These are phyloP conservation scores for Aotearoamyces nothofagi DNA, from an alignment of 2,329 filamentous ascomycete species.

Conservation along the genomic window DNA sequence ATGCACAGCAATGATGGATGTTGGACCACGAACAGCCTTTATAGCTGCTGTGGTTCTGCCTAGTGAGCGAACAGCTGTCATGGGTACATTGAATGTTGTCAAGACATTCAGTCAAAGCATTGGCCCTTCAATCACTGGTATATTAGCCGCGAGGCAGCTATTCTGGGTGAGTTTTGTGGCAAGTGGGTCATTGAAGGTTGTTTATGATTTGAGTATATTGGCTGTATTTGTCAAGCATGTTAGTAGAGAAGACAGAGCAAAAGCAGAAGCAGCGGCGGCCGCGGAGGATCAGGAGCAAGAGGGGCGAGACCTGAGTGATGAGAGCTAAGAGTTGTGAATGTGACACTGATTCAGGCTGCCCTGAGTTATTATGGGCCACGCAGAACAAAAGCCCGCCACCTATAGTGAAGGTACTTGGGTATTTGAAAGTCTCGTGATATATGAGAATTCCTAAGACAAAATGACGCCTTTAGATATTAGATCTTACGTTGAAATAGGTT, in stretches of 20 bases:
- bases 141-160: slow-evolving; percentile 35
- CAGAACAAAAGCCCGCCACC: no score
- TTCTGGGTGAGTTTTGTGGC: slow-evolving; percentile 49
- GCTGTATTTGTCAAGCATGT: slow-evolving; percentile 27
- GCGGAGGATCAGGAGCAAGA: neutral
- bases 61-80: slow-evolving; percentile 52
- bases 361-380: no score
- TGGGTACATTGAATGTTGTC: slow-evolving; percentile 55
- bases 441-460: no score
- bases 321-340: no score
- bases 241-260: slow-evolving; percentile 13
- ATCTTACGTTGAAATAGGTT: no score
- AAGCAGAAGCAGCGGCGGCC: slow-evolving; percentile 8
- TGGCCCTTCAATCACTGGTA: slow-evolving; percentile 49
- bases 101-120: slow-evolving; percentile 49
- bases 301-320: no score
- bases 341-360: no score
- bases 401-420: no score
- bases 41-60: slow-evolving; percentile 48
- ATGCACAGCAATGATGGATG: slow-evolving; percentile 53
- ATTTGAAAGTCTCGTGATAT: no score
- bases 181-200: slow-evolving; percentile 46
- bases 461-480: no score
- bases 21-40: slow-evolving; percentile 54
- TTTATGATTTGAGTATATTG: slow-evolving; percentile 43